Conservation (phyloP, 306 rosid genomes). For the Echinosophora koreensis region DNA sequence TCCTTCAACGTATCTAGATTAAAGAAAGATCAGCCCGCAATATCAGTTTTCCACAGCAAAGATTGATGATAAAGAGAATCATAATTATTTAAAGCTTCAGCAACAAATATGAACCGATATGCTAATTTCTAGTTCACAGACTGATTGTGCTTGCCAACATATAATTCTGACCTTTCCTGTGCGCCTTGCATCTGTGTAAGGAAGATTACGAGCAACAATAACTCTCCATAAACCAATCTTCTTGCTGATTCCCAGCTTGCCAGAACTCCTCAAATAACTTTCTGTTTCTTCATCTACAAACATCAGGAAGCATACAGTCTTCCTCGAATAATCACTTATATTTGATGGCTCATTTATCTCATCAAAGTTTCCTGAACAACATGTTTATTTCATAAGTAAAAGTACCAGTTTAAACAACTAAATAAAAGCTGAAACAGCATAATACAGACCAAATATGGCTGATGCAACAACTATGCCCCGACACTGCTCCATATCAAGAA, state of each 20-base stretch:
- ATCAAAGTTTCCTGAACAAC: constrained; percentile 81
- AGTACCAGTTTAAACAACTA: constrained; percentile 28
- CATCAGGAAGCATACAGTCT: constrained; percentile 88
- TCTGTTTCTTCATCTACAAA: constrained; percentile 87
- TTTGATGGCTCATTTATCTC: constrained; percentile 80
- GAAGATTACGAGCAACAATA: constrained; percentile 76
- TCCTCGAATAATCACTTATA: constrained; percentile 74
- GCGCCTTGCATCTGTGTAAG: constrained; percentile 84
- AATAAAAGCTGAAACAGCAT: constrained; percentile 27
- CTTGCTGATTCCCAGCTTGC: constrained; percentile 62
- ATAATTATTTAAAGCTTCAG: constrained; percentile 10
- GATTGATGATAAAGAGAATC: constrained; percentile 20
- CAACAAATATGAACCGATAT: constrained; percentile 13
- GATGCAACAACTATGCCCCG: constrained; percentile 91
- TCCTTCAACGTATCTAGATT: constrained; percentile 1
- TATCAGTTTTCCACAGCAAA: constrained; percentile 16
- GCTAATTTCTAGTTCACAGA: constrained; percentile 38
- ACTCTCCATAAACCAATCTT: constrained; percentile 88
- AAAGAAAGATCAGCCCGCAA: neutral
- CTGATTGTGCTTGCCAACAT: constrained; percentile 30
- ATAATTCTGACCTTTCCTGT: constrained; percentile 78
- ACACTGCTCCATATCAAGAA: constrained; percentile 82
- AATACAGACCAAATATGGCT: constrained; percentile 78
- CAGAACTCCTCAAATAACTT: constrained; percentile 59
- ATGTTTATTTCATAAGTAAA: constrained; percentile 43